Evolutionary conservation across 2,329 filamentous ascomycete genomes (phyloP), one percentile per base, ranked within the genome.

Genomic region (Annulohypoxylon truncatum): DNA sequence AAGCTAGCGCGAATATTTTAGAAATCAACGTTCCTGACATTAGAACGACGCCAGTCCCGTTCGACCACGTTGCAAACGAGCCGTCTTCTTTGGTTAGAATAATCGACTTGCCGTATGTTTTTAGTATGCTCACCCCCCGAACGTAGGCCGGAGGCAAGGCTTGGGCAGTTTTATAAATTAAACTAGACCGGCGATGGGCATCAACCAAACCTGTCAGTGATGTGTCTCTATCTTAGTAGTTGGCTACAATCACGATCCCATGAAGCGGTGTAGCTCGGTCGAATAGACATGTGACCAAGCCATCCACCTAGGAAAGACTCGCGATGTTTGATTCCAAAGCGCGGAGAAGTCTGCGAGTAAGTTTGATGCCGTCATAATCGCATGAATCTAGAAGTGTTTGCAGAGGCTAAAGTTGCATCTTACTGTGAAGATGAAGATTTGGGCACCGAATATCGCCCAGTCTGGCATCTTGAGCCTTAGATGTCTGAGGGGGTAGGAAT

Each of bases 311-410:
- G 67, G 48, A 61, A 29, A 29, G 47, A 26, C 58, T 61, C 54
- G 56, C 56, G 55, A 61, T 40, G 47, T 42, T 28, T 28, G 48
- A 10, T 5, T 57, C 24, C 13, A 55, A 29, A 42, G 18, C 18
- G n/a, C 48, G 38, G 56, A 20, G 52, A 51, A 51, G 47, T 28
- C 31, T 53, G 46, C 31, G 33, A 31, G 63, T 60, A 58, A 44
- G 56, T 44, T 44, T 18, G 18, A 67, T 69, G 67, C 67, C 60
- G 64, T 69, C 67, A 69, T 69, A 59, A 52, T 67, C 61, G 67
- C 64, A 66, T 58, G 60, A 56, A 67, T 51, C 29, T 50, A 38
- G 52, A 52, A 20, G 51, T 42, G 46, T 42, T 38, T 38, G 33
- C 35, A 60, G 56, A 67, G 24, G 20, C 44, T 56, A 55, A 64